Conservation (phyloP, 192 early-diverging fungal species). For the Entomortierella chlamydospora region DNA sequence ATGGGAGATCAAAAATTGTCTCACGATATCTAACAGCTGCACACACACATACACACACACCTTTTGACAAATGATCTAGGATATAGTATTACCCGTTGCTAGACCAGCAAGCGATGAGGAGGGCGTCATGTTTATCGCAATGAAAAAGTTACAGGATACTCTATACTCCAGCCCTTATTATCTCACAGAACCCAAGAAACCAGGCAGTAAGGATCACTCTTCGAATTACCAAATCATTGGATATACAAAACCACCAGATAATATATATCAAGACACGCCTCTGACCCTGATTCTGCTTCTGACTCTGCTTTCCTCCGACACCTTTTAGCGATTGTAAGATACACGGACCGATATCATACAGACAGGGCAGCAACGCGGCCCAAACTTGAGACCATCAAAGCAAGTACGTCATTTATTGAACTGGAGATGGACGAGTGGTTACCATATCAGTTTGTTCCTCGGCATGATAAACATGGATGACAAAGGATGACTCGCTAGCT, state of each 20-base stretch:
- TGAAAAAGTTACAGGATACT: conserved; percentile 31
- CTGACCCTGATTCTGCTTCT: conserved; percentile 6
- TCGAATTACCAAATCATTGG: no score
- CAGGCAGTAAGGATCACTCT: conserved; percentile 24
- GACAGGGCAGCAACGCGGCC: conserved; percentile 33
- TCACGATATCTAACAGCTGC: not conserved
- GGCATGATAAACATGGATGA: no score
- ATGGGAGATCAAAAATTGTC: no score
- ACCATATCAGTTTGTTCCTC: no score
- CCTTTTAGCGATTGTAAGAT: conserved; percentile 36
- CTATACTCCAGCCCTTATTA: conserved; percentile 37
- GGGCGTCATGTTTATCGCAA: conserved; percentile 22
- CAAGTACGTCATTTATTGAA: conserved; percentile 25
- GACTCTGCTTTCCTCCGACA: not conserved
- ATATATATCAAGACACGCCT: not conserved
- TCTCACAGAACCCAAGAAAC: conserved; percentile 48
- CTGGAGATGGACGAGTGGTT: not conserved
- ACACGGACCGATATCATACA: conserved; percentile 50
- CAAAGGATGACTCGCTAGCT: not conserved
- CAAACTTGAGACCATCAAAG: conserved; percentile 35
- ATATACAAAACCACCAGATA: no score
- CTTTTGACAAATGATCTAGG: conserved; percentile 10
- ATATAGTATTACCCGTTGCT: conserved; percentile 38
- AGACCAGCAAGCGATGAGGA: conserved; percentile 26
- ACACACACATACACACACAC: no score